phyloP scores from a whole-genome alignment of 768 basidiomycete species.

The Lactarius hengduanensis region DNA sequence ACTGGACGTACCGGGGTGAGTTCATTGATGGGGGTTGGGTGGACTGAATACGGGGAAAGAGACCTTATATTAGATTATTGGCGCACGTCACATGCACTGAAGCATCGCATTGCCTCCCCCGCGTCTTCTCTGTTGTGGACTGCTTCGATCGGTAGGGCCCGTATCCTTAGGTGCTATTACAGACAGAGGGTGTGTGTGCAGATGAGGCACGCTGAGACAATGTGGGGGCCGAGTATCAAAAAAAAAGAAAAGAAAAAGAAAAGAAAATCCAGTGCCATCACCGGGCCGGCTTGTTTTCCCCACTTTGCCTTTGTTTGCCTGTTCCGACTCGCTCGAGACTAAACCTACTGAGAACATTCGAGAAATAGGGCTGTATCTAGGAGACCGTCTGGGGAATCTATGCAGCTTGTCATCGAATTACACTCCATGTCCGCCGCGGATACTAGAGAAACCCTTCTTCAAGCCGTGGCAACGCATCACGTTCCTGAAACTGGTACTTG shows the following conservation, averaged over 20 bases:
- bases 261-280: background rate
- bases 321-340: background rate
- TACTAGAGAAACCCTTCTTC: background rate
- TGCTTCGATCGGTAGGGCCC: background rate
- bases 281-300: background rate
- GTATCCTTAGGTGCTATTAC: background rate
- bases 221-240: background rate
- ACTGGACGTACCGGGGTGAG: conserved; percentile 11
- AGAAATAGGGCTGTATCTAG: background rate
- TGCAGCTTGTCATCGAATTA: background rate
- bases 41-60: background rate
- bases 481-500: background rate
- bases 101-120: conserved; percentile 3
- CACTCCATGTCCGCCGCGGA: background rate
- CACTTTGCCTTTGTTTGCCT: background rate
- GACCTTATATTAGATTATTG: conserved; percentile 15
- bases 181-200: background rate
- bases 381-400: background rate
- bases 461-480: background rate
- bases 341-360: background rate
- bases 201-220: background rate
- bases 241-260: background rate
- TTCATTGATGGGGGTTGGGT: conserved; percentile 6
- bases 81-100: conserved; percentile 22
- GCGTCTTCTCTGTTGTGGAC: background rate